Evolutionary conservation across 331 rosid genomes (phyloP).

Genomic region (Acacia pycnantha): DNA sequence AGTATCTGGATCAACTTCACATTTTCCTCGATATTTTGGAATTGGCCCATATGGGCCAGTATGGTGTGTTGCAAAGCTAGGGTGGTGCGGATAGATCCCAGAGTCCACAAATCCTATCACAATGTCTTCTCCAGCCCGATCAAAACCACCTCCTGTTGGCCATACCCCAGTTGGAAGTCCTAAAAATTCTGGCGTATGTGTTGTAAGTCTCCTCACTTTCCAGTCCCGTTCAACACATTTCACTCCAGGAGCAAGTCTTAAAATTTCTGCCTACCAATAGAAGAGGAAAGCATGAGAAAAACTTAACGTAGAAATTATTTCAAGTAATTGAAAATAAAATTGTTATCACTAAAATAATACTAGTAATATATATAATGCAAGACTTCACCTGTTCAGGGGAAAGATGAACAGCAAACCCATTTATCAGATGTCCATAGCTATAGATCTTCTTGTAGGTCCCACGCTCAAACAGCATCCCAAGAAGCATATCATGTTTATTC

Average conservation of each 20-base stretch:
- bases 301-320: conserved; percentile 37
- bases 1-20: conserved; percentile 88
- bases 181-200: conserved; percentile 96
- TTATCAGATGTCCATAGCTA: conserved; percentile 92
- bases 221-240: conserved; percentile 91
- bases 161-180: conserved; percentile 99
- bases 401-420: conserved; percentile 95
- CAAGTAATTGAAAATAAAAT: conserved; percentile 6
- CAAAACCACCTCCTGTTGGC: conserved; percentile 99
- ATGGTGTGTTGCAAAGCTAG: conserved; percentile 73
- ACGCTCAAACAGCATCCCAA: conserved; percentile 75
- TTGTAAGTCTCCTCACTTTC: conserved; percentile 90
- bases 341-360: conserved; percentile 9
- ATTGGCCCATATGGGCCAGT: conserved; percentile 82
- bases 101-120: conserved; percentile 98
- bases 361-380: conserved; percentile 27
- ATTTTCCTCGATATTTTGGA: conserved; percentile 86
- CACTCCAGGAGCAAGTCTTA: conserved; percentile 84
- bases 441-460: conserved; percentile 88
- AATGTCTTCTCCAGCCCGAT: conserved; percentile 95
- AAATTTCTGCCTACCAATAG: conserved; percentile 90
- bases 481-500: conserved; percentile 88
- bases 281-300: conserved; percentile 44
- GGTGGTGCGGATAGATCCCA: conserved; percentile 93
- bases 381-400: conserved; percentile 90